Evolutionary conservation across 495 filamentous ascomycete species (phyloP).

Genomic region (Annulohypoxylon moriforme): DNA sequence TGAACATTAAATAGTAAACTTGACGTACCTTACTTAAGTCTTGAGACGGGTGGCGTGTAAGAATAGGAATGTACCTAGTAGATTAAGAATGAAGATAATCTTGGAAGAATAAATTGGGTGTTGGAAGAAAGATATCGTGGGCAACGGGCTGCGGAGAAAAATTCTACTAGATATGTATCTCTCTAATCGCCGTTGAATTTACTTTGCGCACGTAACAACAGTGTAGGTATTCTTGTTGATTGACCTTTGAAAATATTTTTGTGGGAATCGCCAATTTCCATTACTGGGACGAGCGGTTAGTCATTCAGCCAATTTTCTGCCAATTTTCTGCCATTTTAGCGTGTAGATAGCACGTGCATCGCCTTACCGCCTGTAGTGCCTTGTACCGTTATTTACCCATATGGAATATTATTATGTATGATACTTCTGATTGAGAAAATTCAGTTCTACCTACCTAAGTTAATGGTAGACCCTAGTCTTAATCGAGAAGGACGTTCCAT

Average conservation of each 20-base stretch:
- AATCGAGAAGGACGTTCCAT: background rate
- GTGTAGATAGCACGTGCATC: slow-evolving; percentile 31
- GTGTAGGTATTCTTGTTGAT: slow-evolving; percentile 25
- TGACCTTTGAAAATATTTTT: slow-evolving; percentile 38
- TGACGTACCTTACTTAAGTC: background rate
- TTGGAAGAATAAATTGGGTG: background rate
- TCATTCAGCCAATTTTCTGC: slow-evolving; percentile 18
- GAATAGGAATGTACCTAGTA: background rate
- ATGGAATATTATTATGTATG: background rate
- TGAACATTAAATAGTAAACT: background rate
- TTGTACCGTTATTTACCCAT: slow-evolving; percentile 21
- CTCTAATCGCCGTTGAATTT: slow-evolving; percentile 20
- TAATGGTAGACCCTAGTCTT: background rate
- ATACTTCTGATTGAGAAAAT: background rate
- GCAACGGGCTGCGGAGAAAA: background rate
- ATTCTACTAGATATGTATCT: background rate
- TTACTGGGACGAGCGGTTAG: slow-evolving; percentile 21
- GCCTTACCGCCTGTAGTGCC: slow-evolving; percentile 21
- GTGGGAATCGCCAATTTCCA: slow-evolving; percentile 40
- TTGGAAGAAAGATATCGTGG: slow-evolving; percentile 1
- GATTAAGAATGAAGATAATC: background rate
- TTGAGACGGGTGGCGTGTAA: background rate
- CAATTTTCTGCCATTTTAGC: slow-evolving; percentile 28
- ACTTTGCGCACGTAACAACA: slow-evolving; percentile 23
- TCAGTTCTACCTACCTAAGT: background rate